Evolutionary conservation across 441 rosid genomes (phyloP).

Genomic region (Dalechampia spathulata): DNA sequence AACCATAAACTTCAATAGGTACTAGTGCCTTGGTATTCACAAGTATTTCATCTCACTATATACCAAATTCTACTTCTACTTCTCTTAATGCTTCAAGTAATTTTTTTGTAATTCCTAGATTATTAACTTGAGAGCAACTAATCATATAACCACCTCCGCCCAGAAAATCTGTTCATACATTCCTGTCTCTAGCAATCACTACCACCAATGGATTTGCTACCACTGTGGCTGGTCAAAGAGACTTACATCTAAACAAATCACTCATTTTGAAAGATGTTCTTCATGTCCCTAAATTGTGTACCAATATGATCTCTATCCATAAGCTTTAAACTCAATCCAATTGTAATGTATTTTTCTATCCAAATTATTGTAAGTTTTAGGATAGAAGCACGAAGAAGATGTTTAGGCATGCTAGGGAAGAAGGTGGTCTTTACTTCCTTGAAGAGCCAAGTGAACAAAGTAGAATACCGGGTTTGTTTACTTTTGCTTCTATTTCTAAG

Average conservation of each 20-base stretch:
- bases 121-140: background rate
- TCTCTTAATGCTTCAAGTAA: background rate
- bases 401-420: background rate
- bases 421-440: background rate
- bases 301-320: background rate
- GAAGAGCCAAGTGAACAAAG: too few relatives aligned
- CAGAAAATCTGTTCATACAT: background rate
- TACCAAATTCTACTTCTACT: background rate
- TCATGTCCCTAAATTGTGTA: background rate
- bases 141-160: background rate
- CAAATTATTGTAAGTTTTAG: too few relatives aligned
- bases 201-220: background rate
- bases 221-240: background rate
- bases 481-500: too few relatives aligned
- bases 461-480: too few relatives aligned
- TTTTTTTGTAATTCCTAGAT: background rate
- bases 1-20: background rate
- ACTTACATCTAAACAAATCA: background rate
- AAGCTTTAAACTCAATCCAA: background rate
- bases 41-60: too few relatives aligned
- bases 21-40: background rate
- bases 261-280: background rate
- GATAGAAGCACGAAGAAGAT: background rate
- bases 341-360: background rate
- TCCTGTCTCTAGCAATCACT: background rate